phyloP scores from a whole-genome alignment of 257 asterid species.

The Capsicum rhomboideum region DNA sequence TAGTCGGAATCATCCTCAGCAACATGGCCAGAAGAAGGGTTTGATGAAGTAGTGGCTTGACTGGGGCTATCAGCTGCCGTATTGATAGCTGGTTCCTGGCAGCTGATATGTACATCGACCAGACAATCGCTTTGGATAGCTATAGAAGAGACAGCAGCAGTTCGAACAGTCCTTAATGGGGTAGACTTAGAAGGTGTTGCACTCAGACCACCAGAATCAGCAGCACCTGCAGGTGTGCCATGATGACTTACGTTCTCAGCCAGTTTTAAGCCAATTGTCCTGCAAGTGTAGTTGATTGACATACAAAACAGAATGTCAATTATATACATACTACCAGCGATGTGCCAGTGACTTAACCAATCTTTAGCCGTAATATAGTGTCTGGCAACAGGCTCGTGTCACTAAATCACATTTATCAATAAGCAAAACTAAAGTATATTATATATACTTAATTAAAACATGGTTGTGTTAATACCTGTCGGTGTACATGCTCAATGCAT shows the following conservation, averaged over 20 bases:
- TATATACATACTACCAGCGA: not conserved
- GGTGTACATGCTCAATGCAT: slow-evolving; percentile 24
- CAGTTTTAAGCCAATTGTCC: slow-evolving; percentile 45
- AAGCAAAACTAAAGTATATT: not conserved
- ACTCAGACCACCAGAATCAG: slow-evolving; percentile 19
- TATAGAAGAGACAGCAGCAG: slow-evolving; percentile 9
- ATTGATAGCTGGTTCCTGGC: slow-evolving; percentile 21
- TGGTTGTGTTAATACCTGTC: slow-evolving; percentile 35
- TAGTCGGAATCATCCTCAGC: slow-evolving; percentile 54
- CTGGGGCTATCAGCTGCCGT: slow-evolving; percentile 42
- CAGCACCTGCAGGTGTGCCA: slow-evolving; percentile 23
- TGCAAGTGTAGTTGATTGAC: slow-evolving; percentile 25
- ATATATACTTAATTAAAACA: not conserved
- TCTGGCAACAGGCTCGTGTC: not conserved
- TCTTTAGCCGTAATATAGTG: not conserved
- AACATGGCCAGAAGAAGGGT: slow-evolving; percentile 38
- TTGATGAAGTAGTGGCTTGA: slow-evolving; percentile 32
- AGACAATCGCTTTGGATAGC: slow-evolving; percentile 3
- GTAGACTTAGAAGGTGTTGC: not conserved
- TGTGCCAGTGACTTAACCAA: not conserved
- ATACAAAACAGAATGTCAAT: slow-evolving; percentile 9
- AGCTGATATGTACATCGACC: slow-evolving; percentile 17
- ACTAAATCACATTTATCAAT: not conserved
- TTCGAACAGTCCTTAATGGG: not conserved
- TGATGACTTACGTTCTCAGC: slow-evolving; percentile 57